Evolutionary conservation across 441 rosid genomes (phyloP).

Genomic region (Aquilaria agallochum): DNA sequence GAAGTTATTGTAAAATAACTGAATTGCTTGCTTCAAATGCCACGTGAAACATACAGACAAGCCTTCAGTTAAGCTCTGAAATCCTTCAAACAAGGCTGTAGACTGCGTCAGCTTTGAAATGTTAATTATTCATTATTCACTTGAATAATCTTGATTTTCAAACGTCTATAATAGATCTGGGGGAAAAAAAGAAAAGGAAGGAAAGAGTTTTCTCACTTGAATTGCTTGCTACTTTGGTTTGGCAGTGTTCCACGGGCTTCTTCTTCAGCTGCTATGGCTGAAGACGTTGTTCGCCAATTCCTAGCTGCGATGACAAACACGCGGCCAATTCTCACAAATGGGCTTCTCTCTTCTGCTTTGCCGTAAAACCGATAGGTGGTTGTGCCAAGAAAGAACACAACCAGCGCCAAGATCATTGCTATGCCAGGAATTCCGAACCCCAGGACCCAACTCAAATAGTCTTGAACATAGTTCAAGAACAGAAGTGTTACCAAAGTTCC

Average conservation of each 20-base stretch:
- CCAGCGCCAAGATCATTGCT: slow-evolving; percentile 32
- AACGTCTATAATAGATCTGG: not conserved
- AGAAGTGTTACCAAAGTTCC: slow-evolving; percentile 21
- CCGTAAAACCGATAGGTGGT: slow-evolving; percentile 32
- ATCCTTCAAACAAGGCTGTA: not conserved
- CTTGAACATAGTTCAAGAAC: slow-evolving; percentile 43
- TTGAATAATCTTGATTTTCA: not conserved
- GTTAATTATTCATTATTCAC: not conserved
- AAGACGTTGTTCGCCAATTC: slow-evolving; percentile 27
- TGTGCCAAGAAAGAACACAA: slow-evolving; percentile 38
- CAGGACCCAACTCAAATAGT: slow-evolving; percentile 48
- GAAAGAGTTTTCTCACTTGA: slow-evolving; percentile 28
- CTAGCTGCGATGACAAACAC: slow-evolving; percentile 34
- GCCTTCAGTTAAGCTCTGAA: not conserved
- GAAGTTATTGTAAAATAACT: not conserved
- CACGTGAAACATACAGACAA: not conserved
- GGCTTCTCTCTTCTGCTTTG: slow-evolving; percentile 19
- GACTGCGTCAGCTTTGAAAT: not conserved
- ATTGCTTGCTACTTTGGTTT: slow-evolving; percentile 27
- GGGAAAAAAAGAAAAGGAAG: not conserved
- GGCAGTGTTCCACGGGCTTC: slow-evolving; percentile 28
- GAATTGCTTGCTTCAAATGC: not conserved
- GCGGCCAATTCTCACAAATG: slow-evolving; percentile 35
- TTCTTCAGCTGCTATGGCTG: slow-evolving; percentile 20
- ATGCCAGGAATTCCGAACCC: slow-evolving; percentile 48